Evolutionary conservation across 768 basidiomycete species (phyloP).

Genomic region (Pisolithus albus): DNA sequence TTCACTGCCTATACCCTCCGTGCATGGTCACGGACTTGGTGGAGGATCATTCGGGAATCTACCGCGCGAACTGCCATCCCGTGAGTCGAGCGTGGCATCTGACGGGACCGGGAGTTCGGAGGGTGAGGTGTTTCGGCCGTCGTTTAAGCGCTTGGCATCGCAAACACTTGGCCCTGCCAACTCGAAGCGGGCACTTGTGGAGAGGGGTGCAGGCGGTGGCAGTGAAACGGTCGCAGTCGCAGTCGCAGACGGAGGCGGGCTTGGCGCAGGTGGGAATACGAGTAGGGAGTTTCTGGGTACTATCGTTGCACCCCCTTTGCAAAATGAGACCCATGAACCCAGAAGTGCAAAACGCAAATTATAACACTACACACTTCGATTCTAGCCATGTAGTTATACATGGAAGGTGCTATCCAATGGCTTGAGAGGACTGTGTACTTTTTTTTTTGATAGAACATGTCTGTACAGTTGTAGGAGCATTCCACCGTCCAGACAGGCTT

Average conservation of each 20-base stretch:
- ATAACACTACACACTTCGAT: too few species aligned
- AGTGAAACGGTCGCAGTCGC: conserved; percentile 23
- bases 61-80: conserved; percentile 18
- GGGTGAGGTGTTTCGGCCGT: conserved; percentile 39
- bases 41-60: conserved; percentile 3
- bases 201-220: conserved; percentile 24
- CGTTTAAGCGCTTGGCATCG: conserved; percentile 68
- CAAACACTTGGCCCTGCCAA: conserved; percentile 61
- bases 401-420: too few species aligned
- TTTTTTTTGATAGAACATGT: too few species aligned
- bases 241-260: conserved; percentile 1
- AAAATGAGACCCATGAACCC: too few species aligned
- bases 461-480: too few species aligned
- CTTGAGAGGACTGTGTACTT: too few species aligned
- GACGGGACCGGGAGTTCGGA: conserved; percentile 31
- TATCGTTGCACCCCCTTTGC: too few species aligned
- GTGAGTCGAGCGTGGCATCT: conserved; percentile 25
- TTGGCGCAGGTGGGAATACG: neutral
- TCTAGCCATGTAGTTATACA: too few species aligned
- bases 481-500: too few species aligned
- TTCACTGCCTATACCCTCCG: conserved; percentile 28
- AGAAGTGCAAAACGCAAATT: too few species aligned
- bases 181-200: conserved; percentile 46
- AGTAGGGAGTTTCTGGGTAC: neutral
- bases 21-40: neutral